phyloP scores from a whole-genome alignment of 2,329 filamentous ascomycete genomes.

The Rachicladosporium sp. region DNA sequence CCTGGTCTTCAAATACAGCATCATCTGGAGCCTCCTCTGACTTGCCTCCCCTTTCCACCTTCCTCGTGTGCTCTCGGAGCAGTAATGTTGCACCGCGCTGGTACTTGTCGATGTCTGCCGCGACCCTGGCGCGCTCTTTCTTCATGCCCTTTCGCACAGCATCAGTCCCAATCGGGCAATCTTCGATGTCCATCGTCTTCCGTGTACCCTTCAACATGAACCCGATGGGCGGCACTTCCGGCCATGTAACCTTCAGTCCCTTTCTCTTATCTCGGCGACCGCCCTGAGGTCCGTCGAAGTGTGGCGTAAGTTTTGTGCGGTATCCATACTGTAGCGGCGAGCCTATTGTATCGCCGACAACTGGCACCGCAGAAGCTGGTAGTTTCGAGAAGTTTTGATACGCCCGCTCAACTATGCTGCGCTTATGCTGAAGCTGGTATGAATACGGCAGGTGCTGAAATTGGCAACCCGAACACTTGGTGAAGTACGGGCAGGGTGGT shows the following conservation, averaged over 20 bases:
- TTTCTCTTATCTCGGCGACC: conserved; percentile 36
- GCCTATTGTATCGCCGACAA: conserved; percentile 71
- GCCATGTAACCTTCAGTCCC: conserved; percentile 41
- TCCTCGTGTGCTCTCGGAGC: conserved; percentile 70
- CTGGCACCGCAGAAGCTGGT: conserved; percentile 59
- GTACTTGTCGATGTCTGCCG: conserved; percentile 57
- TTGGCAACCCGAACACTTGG: conserved; percentile 80
- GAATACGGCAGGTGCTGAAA: conserved; percentile 92
- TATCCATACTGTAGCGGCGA: conserved; percentile 88
- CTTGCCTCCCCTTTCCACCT: conserved; percentile 40
- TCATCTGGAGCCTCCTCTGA: conserved; percentile 26
- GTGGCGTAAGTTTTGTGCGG: conserved; percentile 90
- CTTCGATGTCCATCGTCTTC: conserved; percentile 82
- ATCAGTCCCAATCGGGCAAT: conserved; percentile 88
- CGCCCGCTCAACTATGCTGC: conserved; percentile 75
- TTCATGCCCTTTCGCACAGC: conserved; percentile 70
- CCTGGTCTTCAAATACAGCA: conserved; percentile 43
- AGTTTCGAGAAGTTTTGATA: conserved; percentile 85
- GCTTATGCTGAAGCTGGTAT: conserved; percentile 77
- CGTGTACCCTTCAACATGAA: conserved; percentile 80
- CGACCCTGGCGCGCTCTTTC: conserved; percentile 65
- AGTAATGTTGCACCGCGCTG: conserved; percentile 76
- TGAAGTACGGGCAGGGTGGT: conserved; percentile 75
- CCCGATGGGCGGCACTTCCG: conserved; percentile 64
- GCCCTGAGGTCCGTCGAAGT: conserved; percentile 69